Evolutionary conservation across 2,329 filamentous ascomycete genomes (phyloP).

Genomic region (Trichocomaceae sp.): DNA sequence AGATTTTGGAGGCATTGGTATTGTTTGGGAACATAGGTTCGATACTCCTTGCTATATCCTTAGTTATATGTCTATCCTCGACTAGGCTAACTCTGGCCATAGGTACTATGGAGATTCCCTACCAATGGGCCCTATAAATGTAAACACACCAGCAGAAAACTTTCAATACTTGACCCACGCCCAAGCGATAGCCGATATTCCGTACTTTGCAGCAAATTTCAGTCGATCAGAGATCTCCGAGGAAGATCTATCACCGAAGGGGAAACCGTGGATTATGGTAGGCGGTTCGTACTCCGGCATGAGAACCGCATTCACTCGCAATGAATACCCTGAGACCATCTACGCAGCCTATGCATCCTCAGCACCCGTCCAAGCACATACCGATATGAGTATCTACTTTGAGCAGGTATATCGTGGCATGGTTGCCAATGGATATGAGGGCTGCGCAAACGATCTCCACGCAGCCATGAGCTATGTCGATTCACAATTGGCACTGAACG

Average conservation of each 20-base stretch:
- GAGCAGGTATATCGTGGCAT: conserved; percentile 46
- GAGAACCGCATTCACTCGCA: conserved; percentile 39
- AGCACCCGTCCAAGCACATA: conserved; percentile 41
- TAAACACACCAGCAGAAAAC: conserved; percentile 33
- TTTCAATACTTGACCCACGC: conserved; percentile 38
- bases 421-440: conserved; percentile 43
- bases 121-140: conserved; percentile 30
- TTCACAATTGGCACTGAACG: conserved; percentile 32
- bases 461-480: conserved; percentile 47
- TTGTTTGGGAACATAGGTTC: conserved; percentile 41
- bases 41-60: conserved; percentile 2
- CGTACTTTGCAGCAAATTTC: conserved; percentile 40
- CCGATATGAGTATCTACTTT: conserved; percentile 48
- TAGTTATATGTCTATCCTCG: background rate
- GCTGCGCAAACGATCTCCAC: conserved; percentile 46
- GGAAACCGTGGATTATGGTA: conserved; percentile 42
- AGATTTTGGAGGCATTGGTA: conserved; percentile 34
- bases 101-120: conserved; percentile 40
- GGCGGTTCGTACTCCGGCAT: conserved; percentile 43
- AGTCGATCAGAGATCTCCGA: conserved; percentile 24
- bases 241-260: conserved; percentile 33
- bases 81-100: conserved; percentile 1
- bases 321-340: conserved; percentile 37
- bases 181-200: conserved; percentile 41
- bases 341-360: conserved; percentile 38